phyloP scores from a whole-genome alignment of 257 asterid species.

The Solanum etuberosum region DNA sequence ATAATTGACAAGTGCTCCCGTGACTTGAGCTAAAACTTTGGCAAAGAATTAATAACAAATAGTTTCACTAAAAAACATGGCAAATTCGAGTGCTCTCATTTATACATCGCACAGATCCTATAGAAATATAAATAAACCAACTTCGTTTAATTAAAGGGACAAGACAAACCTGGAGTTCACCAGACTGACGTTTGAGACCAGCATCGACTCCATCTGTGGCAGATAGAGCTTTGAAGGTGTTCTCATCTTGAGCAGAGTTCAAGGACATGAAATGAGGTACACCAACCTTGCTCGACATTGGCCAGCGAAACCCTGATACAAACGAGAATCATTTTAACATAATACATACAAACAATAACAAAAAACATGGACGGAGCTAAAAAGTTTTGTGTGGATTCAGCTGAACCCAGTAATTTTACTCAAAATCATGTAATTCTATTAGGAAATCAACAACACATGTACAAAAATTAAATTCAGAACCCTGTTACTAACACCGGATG shows the following conservation, averaged over 20 bases:
- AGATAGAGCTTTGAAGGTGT: constrained; percentile 16
- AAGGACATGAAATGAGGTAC: constrained; percentile 38
- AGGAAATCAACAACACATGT: not conserved
- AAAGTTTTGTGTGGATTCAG: not conserved
- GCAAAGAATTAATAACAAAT: not conserved
- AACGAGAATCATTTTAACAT: constrained; percentile 18
- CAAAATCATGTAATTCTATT: not conserved
- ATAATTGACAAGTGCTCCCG: not conserved
- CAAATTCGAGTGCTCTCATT: not conserved
- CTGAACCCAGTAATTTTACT: not conserved
- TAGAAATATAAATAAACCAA: not conserved
- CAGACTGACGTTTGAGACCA: constrained; percentile 12
- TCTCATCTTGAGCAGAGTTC: constrained; percentile 38
- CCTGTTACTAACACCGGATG: not conserved
- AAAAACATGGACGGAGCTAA: not conserved
- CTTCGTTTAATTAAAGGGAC: not conserved
- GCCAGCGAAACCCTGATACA: constrained; percentile 39
- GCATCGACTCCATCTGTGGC: constrained; percentile 14
- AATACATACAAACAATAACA: not conserved
- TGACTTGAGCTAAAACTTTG: not conserved
- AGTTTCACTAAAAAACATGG: not conserved
- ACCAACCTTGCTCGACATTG: constrained; percentile 31
- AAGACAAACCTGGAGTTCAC: constrained; percentile 14
- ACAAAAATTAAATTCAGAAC: not conserved
- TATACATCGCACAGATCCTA: not conserved